Conservation (phyloP, 129 eudicot genomes). For the Silybum marianum region DNA sequence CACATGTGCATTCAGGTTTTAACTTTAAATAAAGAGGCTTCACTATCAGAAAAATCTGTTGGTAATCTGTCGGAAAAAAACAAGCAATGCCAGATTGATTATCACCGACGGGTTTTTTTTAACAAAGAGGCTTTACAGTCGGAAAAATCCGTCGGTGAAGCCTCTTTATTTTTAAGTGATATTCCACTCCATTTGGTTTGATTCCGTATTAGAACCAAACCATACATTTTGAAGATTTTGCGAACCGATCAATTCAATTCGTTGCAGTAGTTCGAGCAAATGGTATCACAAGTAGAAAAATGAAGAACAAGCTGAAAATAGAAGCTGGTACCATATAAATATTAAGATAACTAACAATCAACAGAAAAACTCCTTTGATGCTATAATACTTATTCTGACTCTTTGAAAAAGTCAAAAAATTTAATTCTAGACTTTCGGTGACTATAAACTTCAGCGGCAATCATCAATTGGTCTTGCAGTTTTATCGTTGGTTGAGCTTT, state of each 20-base stretch:
- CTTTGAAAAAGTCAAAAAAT: not conserved
- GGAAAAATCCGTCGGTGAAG: too few species aligned
- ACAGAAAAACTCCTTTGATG: not conserved
- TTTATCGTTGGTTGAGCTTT: constrained; percentile 4
- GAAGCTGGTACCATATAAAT: not conserved
- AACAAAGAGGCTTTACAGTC: too few species aligned
- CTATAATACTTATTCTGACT: not conserved
- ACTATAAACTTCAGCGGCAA: not conserved
- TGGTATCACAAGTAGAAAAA: not conserved
- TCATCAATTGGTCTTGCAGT: not conserved
- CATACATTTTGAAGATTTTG: not conserved
- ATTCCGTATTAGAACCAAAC: too few species aligned
- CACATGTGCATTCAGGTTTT: too few species aligned
- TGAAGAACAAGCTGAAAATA: not conserved
- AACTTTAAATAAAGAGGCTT: too few species aligned
- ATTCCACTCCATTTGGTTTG: too few species aligned
- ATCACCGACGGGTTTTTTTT: too few species aligned
- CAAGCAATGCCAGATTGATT: too few species aligned
- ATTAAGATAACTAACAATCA: not conserved
- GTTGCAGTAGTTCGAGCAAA: not conserved
- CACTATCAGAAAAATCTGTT: too few species aligned
- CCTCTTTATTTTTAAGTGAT: too few species aligned
- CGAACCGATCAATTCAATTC: not conserved
- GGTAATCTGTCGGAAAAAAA: too few species aligned
- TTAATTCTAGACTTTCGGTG: not conserved